Percentiles rank a stretch among this genome's conserved stretches.
Evolutionary conservation across 2,329 filamentous ascomycete species (phyloP).

Genomic region (Calonectria hawksworthii): DNA sequence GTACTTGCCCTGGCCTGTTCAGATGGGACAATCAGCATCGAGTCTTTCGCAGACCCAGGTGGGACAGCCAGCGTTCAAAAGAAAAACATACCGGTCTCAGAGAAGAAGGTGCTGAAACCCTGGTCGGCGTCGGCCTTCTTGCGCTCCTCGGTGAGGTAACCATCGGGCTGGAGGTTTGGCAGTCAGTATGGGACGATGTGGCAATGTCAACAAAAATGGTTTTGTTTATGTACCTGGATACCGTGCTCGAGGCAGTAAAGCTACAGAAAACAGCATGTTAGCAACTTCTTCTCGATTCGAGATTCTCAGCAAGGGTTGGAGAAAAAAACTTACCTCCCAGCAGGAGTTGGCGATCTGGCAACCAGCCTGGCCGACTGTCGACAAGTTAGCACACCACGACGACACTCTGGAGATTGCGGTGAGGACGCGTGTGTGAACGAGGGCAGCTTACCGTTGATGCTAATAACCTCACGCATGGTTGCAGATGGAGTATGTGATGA

Average conservation of each 20-base stretch:
- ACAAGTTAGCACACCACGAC: conserved; percentile 63
- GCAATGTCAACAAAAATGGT: conserved; percentile 35
- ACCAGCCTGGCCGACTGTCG: conserved; percentile 97
- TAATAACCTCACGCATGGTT: conserved; percentile 99
- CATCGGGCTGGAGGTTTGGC: conserved; percentile 81
- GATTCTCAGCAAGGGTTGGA: conserved; percentile 21
- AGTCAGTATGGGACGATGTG: conserved; percentile 32
- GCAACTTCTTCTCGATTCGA: conserved; percentile 41
- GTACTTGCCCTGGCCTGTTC: conserved; percentile 94
- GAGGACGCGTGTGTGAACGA: conserved; percentile 51
- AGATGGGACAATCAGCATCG: conserved; percentile 25
- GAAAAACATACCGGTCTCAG: conserved; percentile 86
- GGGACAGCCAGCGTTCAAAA: background rate
- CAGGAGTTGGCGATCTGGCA: conserved; percentile 99
- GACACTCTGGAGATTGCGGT: conserved; percentile 55
- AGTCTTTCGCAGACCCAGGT: background rate
- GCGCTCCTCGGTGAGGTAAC: conserved; percentile 97
- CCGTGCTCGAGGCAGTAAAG: conserved; percentile 99
- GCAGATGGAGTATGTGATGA: conserved; percentile 48
- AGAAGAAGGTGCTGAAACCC: conserved; percentile 99
- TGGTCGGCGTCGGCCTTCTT: conserved; percentile 94
- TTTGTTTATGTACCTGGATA: conserved; percentile 82
- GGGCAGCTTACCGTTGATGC: conserved; percentile 88
- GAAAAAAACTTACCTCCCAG: conserved; percentile 91
- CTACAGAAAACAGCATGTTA: conserved; percentile 63